phyloP scores from a whole-genome alignment of 768 basidiomycete genomes.

The Punctularia strigosozonata region DNA sequence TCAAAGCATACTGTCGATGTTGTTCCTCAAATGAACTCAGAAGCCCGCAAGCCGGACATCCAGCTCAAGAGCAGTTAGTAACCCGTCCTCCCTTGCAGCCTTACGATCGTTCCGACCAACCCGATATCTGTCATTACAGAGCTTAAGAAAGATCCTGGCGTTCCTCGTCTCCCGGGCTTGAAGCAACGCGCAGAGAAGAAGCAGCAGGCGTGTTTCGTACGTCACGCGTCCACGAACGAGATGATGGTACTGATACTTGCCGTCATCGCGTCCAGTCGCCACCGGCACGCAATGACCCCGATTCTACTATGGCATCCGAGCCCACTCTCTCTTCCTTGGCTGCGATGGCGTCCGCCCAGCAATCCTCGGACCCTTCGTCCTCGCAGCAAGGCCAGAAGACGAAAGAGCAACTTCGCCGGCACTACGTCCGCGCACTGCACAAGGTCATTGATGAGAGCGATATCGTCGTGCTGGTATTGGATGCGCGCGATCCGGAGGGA shows the following conservation, averaged over 20 bases:
- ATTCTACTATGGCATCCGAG: slow-evolving; percentile 64
- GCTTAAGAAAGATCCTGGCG: slow-evolving; percentile 81
- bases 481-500: slow-evolving; percentile 92
- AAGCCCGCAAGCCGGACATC: no score
- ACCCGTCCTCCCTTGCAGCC: no score
- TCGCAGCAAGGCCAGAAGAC: slow-evolving; percentile 30
- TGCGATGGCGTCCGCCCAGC: slow-evolving; percentile 27
- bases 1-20: no score
- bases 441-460: slow-evolving; percentile 93
- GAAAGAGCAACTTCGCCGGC: slow-evolving; percentile 56
- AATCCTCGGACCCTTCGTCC: slow-evolving; percentile 13
- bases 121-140: no score
- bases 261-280: slow-evolving; percentile 7
- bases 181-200: slow-evolving; percentile 47
- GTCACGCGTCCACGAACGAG: no score
- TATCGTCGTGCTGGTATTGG: slow-evolving; percentile 80
- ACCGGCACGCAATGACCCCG: slow-evolving; percentile 28
- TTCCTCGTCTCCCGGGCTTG: slow-evolving; percentile 71
- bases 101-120: no score
- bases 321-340: slow-evolving; percentile 57
- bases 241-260: no score
- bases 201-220: slow-evolving; percentile 29
- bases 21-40: no score
- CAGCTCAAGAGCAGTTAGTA: no score
- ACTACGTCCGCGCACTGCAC: slow-evolving; percentile 72